Conservation (phyloP, 441 rosid genomes). For the Theobroma grandiflorum region DNA sequence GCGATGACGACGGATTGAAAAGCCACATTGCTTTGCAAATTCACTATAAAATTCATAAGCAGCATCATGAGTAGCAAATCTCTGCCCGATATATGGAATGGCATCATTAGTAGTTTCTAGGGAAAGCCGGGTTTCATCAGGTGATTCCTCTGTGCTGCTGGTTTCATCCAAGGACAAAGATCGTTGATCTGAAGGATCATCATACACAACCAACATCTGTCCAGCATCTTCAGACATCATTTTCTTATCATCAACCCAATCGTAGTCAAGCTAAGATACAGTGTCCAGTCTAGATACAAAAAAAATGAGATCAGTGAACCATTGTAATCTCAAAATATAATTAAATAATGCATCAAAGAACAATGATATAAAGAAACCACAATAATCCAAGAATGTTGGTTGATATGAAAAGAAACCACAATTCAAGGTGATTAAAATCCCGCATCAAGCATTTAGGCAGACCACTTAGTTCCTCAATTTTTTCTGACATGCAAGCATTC, state of each 20-base stretch:
- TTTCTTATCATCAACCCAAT: slow-evolving; percentile 43
- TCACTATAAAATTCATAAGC: slow-evolving; percentile 91
- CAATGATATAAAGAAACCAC: no score
- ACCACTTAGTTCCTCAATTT: background rate
- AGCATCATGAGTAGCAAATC: slow-evolving; percentile 86
- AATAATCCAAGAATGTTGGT: background rate
- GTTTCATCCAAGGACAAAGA: slow-evolving; percentile 84
- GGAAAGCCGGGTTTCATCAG: slow-evolving; percentile 72
- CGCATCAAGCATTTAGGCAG: background rate
- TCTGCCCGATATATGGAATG: slow-evolving; percentile 84
- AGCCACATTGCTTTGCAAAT: slow-evolving; percentile 88
- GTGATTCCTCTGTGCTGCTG: slow-evolving; percentile 90
- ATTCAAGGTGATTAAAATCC: slow-evolving; percentile 7
- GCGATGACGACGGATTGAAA: slow-evolving; percentile 93
- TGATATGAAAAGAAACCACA: background rate
- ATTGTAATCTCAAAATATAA: background rate
- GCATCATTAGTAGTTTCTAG: slow-evolving; percentile 68
- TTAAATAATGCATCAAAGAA: background rate
- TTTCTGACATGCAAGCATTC: slow-evolving; percentile 16
- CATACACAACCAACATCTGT: slow-evolving; percentile 72
- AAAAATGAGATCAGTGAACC: slow-evolving; percentile 3
- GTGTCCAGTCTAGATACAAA: slow-evolving; percentile 32
- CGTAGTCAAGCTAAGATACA: slow-evolving; percentile 30
- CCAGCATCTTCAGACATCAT: slow-evolving; percentile 82
- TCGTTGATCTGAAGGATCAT: slow-evolving; percentile 87